Conservation (phyloP, 2,329 filamentous ascomycete species). For the Aspergillus ibericus region DNA sequence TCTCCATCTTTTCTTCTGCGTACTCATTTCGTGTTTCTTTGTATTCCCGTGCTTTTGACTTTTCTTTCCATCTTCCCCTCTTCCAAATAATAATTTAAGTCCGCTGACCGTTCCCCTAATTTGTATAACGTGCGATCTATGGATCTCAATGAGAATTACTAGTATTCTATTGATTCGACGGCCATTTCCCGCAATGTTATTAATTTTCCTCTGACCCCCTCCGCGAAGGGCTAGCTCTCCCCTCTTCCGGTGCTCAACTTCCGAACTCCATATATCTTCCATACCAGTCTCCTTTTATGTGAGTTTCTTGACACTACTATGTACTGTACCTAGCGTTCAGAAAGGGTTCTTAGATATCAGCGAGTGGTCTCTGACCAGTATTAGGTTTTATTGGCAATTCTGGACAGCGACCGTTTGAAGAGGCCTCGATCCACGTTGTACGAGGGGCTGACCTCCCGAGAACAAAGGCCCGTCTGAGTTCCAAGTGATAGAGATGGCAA, state of each 20-base stretch:
- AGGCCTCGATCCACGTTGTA: neutral
- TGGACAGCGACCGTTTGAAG: neutral
- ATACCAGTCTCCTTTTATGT: no score
- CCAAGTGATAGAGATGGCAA: neutral
- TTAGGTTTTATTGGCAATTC: neutral
- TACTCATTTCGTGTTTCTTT: no score
- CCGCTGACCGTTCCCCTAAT: conserved; percentile 18
- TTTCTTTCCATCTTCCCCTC: neutral
- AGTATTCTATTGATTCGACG: neutral
- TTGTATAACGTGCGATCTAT: conserved; percentile 23
- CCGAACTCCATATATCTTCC: no score
- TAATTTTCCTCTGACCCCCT: neutral
- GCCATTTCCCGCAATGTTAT: neutral
- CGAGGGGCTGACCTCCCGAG: neutral
- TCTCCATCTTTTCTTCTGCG: no score
- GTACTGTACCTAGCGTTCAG: no score
- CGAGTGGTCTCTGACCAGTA: no score
- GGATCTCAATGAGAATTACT: conserved; percentile 15
- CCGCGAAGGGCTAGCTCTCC: neutral
- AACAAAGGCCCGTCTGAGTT: neutral
- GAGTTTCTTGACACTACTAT: no score
- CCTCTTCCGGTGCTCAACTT: no score
- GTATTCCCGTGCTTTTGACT: neutral
- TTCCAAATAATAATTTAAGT: neutral
- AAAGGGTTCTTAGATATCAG: no score